phyloP scores from a whole-genome alignment of 805 yeast genomes.

The Candida tammaniensis region DNA sequence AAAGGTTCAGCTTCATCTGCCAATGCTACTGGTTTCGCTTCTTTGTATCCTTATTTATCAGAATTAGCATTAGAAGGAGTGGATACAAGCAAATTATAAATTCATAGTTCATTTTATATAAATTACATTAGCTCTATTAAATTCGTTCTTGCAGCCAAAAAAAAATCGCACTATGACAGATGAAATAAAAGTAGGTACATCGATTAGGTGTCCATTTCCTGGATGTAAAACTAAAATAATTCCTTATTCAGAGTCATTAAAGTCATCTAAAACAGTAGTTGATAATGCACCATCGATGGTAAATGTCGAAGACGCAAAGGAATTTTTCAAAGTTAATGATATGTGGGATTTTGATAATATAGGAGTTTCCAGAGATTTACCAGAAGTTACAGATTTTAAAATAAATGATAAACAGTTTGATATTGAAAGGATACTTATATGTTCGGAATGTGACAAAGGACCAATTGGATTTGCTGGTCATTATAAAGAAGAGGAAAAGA shows the following conservation, averaged over 20 bases:
- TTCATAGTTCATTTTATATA: no score
- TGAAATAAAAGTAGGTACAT: no score
- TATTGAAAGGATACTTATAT: constrained; percentile 55
- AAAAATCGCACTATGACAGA: neutral
- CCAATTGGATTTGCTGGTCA: constrained; percentile 68
- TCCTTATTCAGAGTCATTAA: constrained; percentile 6
- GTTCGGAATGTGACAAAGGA: constrained; percentile 78
- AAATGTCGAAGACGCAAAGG: constrained; percentile 8
- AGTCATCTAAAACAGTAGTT: constrained; percentile 9
- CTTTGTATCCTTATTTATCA: constrained; percentile 30
- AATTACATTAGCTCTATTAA: neutral
- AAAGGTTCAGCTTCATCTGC: constrained; percentile 55
- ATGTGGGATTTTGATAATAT: constrained; percentile 81
- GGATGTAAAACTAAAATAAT: constrained; percentile 25
- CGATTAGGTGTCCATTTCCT: constrained; percentile 25
- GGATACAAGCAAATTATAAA: constrained; percentile 3
- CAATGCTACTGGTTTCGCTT: constrained; percentile 41
- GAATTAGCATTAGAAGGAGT: constrained; percentile 25
- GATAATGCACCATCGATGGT: constrained; percentile 31
- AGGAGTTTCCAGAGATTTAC: constrained; percentile 58
- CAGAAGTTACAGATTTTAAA: constrained; percentile 20
- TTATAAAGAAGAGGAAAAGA: constrained; percentile 26
- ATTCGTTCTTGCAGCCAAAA: neutral
- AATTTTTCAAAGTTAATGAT: constrained; percentile 48
- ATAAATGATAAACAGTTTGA: constrained; percentile 17